Evolutionary conservation across 2,329 filamentous ascomycete genomes (phyloP).

Genomic region (Paracorniculantispora psalliotae): DNA sequence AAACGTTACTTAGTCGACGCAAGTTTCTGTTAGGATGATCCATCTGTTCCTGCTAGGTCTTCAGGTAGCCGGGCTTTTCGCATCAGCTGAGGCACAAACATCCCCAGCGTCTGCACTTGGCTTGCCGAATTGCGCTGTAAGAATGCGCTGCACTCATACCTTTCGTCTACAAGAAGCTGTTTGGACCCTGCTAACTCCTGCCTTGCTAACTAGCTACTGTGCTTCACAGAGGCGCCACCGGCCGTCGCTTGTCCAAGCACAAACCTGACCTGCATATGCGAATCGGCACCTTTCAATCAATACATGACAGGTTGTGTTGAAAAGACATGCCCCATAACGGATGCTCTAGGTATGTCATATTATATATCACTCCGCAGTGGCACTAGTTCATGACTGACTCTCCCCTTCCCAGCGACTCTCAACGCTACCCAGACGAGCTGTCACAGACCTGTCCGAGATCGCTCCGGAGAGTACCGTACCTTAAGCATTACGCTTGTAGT

Average conservation of each 20-base stretch:
- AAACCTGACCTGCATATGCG: background rate
- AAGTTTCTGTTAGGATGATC: background rate
- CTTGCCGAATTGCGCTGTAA: background rate
- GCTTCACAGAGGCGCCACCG: background rate
- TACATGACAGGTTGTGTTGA: background rate
- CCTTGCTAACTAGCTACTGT: background rate
- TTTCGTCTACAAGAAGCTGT: background rate
- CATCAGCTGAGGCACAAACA: background rate
- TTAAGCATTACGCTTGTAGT: constrained; percentile 20
- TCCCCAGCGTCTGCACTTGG: background rate
- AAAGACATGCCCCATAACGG: background rate
- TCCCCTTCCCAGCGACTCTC: background rate
- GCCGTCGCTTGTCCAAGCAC: background rate
- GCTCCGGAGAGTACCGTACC: background rate
- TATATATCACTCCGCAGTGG: background rate
- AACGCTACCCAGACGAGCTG: background rate
- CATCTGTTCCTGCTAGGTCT: background rate
- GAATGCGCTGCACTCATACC: too few relatives aligned
- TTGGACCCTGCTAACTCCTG: background rate
- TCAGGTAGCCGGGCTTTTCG: background rate
- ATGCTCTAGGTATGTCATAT: background rate
- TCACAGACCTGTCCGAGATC: background rate
- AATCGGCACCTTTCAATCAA: background rate
- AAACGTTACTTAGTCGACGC: background rate
- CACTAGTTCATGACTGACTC: background rate